phyloP scores from a whole-genome alignment of 805 yeast species.

The Debaryomyces maramus region DNA sequence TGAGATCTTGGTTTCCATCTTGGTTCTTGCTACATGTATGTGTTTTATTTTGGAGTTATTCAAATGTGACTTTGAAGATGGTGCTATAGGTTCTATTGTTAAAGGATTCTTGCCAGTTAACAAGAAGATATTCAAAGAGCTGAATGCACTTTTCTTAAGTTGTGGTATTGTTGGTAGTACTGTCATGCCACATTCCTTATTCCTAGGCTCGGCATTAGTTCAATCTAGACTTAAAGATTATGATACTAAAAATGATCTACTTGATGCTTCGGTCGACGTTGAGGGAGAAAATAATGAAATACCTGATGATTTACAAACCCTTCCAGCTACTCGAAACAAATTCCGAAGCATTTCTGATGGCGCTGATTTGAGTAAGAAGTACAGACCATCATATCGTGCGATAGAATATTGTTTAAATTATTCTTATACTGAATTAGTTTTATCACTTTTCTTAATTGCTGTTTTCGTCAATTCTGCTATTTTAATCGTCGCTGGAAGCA shows the following conservation, averaged over 20 bases:
- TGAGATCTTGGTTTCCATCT: constrained; percentile 74
- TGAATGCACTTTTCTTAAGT: constrained; percentile 43
- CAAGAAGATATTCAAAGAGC: constrained; percentile 41
- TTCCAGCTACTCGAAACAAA: constrained; percentile 14
- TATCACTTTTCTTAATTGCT: constrained; percentile 43
- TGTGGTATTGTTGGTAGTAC: constrained; percentile 50
- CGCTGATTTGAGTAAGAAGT: constrained; percentile 28
- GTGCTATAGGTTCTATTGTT: constrained; percentile 42
- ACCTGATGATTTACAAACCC: constrained; percentile 11
- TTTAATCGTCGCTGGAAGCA: constrained; percentile 45
- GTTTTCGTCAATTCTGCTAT: constrained; percentile 47
- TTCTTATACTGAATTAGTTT: constrained; percentile 40
- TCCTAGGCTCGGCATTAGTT: constrained; percentile 45
- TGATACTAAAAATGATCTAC: constrained; percentile 34
- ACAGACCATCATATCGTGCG: constrained; percentile 43
- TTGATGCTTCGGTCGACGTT: constrained; percentile 6
- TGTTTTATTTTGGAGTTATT: constrained; percentile 81
- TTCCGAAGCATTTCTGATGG: constrained; percentile 28
- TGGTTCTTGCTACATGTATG: constrained; percentile 79
- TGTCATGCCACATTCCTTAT: constrained; percentile 48
- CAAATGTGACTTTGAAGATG: constrained; percentile 54
- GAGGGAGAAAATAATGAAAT: constrained; percentile 6
- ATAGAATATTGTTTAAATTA: constrained; percentile 41
- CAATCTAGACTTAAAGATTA: constrained; percentile 45
- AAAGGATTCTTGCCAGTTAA: constrained; percentile 70